Percentiles rank a stretch among this genome's conserved stretches.
Evolutionary conservation across 768 basidiomycete genomes (phyloP).

Genomic region (Thelephora aurantiotincta): DNA sequence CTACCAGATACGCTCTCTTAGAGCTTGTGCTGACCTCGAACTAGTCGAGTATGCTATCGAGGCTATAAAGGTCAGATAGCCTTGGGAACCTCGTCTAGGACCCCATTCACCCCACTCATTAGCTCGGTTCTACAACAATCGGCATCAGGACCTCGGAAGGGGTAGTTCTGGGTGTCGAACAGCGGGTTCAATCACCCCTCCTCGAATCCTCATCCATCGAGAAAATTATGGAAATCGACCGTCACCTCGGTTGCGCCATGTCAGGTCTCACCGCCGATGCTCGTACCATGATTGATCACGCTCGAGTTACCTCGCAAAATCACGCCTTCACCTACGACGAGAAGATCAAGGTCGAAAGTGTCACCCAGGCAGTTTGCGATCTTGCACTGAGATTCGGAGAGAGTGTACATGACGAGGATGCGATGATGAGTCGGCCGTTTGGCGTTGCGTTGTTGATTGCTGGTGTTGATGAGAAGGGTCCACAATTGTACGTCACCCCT

Average conservation of each 20-base stretch:
- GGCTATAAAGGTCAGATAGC: conserved; percentile 72
- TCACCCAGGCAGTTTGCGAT: conserved; percentile 96
- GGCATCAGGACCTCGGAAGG: conserved; percentile 87
- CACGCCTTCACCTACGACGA: conserved; percentile 97
- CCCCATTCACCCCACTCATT: conserved; percentile 1
- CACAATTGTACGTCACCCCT: conserved; percentile 66
- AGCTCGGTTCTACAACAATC: conserved; percentile 98
- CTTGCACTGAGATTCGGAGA: conserved; percentile 94
- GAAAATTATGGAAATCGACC: conserved; percentile 99
- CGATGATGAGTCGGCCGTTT: conserved; percentile 98
- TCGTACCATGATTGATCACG: conserved; percentile 99
- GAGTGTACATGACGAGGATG: conserved; percentile 97
- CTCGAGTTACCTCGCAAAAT: conserved; percentile 90
- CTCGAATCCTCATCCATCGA: conserved; percentile 94
- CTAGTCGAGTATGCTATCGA: conserved; percentile 99
- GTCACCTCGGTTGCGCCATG: conserved; percentile 96
- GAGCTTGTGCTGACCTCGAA: not conserved
- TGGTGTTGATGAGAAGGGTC: conserved; percentile 92
- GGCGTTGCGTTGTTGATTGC: conserved; percentile 96
- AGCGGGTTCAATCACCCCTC: conserved; percentile 93
- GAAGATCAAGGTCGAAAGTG: conserved; percentile 92
- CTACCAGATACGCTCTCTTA: conserved; percentile 10
- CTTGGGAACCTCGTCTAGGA: conserved; percentile 1
- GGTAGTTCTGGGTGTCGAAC: conserved; percentile 91
- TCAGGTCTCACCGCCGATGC: conserved; percentile 95